A percentile compares a stretch with the other conserved stretches of the same genome.
Conservation (phyloP, 1,139 yeast species). For the Yamadazyma taylorii region DNA sequence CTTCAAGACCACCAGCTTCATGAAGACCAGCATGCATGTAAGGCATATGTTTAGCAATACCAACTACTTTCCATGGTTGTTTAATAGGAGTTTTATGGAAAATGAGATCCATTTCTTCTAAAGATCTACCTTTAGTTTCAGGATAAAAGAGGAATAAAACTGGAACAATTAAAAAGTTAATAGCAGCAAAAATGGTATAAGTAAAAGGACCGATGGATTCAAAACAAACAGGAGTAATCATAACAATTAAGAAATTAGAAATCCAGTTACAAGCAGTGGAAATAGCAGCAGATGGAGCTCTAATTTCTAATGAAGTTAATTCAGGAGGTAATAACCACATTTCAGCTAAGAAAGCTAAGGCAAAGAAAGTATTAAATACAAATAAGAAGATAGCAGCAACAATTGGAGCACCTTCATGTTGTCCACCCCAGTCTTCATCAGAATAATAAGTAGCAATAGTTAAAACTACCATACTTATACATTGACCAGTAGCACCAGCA, state of each 20-base stretch:
- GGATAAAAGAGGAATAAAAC: conserved; percentile 55
- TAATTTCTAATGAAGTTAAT: conserved; percentile 30
- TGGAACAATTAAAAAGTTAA: conserved; percentile 54
- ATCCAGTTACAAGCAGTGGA: conserved; percentile 41
- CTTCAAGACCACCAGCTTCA: conserved; percentile 5
- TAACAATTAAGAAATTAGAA: conserved; percentile 43
- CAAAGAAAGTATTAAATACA: conserved; percentile 37
- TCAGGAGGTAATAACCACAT: conserved; percentile 49
- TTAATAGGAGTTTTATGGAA: conserved; percentile 41
- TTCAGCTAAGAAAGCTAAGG: conserved; percentile 30
- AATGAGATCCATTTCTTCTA: conserved; percentile 64
- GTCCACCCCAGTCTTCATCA: conserved; percentile 21
- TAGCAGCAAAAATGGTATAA: conserved; percentile 34
- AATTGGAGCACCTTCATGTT: conserved; percentile 23
- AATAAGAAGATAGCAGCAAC: conserved; percentile 40
- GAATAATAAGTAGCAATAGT: conserved; percentile 29
- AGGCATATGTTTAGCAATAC: conserved; percentile 7
- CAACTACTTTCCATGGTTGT: conserved; percentile 30
- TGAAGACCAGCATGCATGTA: conserved; percentile 8
- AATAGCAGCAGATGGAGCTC: conserved; percentile 38
- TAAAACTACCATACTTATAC: conserved; percentile 32
- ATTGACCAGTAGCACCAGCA: conserved; percentile 54
- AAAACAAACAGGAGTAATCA: conserved; percentile 39
- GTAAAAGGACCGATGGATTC: conserved; percentile 33
- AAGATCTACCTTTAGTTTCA: conserved; percentile 58